Conservation (phyloP, 768 basidiomycete species). For the Leccinum rimulosum region DNA sequence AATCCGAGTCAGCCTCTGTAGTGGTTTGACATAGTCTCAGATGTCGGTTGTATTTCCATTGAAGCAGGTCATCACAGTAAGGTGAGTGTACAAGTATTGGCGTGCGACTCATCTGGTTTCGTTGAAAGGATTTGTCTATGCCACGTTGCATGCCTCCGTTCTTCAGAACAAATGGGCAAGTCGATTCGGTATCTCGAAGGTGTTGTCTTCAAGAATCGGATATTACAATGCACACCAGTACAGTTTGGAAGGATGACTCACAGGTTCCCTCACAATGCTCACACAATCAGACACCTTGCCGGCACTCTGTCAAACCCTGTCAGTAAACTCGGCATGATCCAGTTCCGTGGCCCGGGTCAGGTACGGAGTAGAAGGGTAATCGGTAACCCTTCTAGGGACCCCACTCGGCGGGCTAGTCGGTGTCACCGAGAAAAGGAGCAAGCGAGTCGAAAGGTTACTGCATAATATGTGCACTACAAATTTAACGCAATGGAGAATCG, state of each 20-base stretch:
- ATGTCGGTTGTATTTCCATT: constrained; percentile 70
- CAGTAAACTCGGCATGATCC: background rate
- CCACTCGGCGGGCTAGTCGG: background rate
- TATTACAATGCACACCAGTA: background rate
- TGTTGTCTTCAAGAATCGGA: constrained; percentile 72
- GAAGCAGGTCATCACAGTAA: constrained; percentile 76
- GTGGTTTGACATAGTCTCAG: background rate
- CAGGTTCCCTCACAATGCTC: background rate
- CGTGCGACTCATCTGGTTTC: background rate
- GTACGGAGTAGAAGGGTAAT: background rate
- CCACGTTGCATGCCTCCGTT: constrained; percentile 67
- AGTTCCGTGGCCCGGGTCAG: background rate
- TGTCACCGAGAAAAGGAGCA: background rate
- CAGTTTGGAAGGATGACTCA: background rate
- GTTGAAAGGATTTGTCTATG: background rate
- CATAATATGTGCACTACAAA: background rate
- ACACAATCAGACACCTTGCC: background rate
- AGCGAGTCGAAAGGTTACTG: background rate
- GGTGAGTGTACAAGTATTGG: constrained; percentile 35
- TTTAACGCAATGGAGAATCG: background rate
- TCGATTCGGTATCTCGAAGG: constrained; percentile 68
- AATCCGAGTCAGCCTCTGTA: constrained; percentile 54
- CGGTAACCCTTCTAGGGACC: background rate
- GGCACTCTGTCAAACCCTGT: background rate
- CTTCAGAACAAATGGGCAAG: constrained; percentile 63